These are phyloP conservation scores for Chrysoporthe deuterocubensis DNA, from an alignment of 2,329 filamentous ascomycete genomes.

Conservation along the genomic window DNA sequence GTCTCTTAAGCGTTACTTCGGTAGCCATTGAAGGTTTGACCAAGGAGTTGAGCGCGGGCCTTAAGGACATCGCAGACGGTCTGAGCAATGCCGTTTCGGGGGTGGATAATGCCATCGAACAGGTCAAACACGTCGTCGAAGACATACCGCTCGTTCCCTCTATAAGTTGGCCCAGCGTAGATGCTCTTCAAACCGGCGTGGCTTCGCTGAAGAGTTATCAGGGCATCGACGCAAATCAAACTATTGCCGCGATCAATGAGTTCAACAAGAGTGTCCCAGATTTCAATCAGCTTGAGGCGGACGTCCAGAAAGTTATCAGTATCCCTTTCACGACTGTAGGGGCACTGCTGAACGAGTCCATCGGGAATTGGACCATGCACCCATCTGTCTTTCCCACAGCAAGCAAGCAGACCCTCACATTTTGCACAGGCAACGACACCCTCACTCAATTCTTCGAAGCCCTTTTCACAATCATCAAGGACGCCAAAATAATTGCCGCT, in stretches of 20 bases:
- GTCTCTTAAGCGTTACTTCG: slow-evolving; percentile 71
- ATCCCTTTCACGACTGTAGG: slow-evolving; percentile 83
- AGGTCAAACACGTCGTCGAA: slow-evolving; percentile 57
- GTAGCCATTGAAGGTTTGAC: slow-evolving; percentile 46
- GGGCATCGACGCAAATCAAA: slow-evolving; percentile 68
- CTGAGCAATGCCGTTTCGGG: slow-evolving; percentile 49
- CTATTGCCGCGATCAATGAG: slow-evolving; percentile 70
- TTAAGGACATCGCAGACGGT: slow-evolving; percentile 54
- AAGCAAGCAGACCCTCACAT: slow-evolving; percentile 77
- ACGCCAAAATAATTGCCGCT: slow-evolving; percentile 76
- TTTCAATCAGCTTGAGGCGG: slow-evolving; percentile 82
- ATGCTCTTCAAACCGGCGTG: slow-evolving; percentile 56
- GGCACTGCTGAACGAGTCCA: slow-evolving; percentile 69
- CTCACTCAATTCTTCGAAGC: slow-evolving; percentile 83
- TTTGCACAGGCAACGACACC: slow-evolving; percentile 84
- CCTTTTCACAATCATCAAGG: slow-evolving; percentile 67
- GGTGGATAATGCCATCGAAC: slow-evolving; percentile 63
- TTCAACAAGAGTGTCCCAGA: slow-evolving; percentile 81
- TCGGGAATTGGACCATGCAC: slow-evolving; percentile 79
- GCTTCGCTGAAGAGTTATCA: slow-evolving; percentile 68
- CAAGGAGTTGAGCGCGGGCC: slow-evolving; percentile 56
- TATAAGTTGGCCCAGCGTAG: slow-evolving; percentile 45
- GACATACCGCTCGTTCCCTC: slow-evolving; percentile 32
- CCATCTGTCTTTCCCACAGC: slow-evolving; percentile 79
- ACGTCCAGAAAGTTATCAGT: slow-evolving; percentile 74